Evolutionary conservation across 2,329 filamentous ascomycete species (phyloP).

Genomic region (Basipetospora sp.): DNA sequence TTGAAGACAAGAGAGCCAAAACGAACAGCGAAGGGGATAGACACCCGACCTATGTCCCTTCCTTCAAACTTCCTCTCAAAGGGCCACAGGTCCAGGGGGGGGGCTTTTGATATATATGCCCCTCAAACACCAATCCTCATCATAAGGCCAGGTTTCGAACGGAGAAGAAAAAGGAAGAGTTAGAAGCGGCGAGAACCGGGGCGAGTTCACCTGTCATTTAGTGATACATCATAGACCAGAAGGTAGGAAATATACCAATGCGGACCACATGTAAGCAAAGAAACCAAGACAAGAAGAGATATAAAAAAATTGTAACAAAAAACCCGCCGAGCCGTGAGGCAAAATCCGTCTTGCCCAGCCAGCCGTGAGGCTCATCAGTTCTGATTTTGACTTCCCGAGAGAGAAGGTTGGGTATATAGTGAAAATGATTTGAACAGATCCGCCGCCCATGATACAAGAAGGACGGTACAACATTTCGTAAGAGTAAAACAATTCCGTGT

Average conservation of each 20-base stretch:
- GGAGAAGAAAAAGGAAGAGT: too few species aligned
- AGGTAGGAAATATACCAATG: neutral
- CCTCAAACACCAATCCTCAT: too few species aligned
- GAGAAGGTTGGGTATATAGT: neutral
- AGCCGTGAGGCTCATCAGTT: conserved; percentile 7
- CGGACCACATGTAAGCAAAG: neutral
- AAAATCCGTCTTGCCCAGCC: conserved; percentile 5
- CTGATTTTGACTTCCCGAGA: neutral
- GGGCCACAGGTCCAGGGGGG: neutral
- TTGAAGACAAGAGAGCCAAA: too few species aligned
- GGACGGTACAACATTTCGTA: neutral
- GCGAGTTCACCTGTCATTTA: too few species aligned
- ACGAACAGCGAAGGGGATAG: too few species aligned
- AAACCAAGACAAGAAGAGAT: neutral
- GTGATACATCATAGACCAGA: neutral
- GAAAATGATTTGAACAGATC: neutral
- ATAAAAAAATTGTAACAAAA: conserved; percentile 1
- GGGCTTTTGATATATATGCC: neutral
- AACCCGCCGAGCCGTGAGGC: conserved; percentile 7
- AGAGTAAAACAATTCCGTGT: neutral
- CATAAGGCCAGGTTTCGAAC: too few species aligned
- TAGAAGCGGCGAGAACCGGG: too few species aligned
- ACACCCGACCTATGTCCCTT: too few species aligned
- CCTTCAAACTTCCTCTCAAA: too few species aligned
- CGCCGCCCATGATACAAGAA: conserved; percentile 1